A percentile compares a stretch with the other conserved stretches of the same genome.
Evolutionary conservation across 129 eudicot genomes (phyloP).

Genomic region (Logfia minima): DNA sequence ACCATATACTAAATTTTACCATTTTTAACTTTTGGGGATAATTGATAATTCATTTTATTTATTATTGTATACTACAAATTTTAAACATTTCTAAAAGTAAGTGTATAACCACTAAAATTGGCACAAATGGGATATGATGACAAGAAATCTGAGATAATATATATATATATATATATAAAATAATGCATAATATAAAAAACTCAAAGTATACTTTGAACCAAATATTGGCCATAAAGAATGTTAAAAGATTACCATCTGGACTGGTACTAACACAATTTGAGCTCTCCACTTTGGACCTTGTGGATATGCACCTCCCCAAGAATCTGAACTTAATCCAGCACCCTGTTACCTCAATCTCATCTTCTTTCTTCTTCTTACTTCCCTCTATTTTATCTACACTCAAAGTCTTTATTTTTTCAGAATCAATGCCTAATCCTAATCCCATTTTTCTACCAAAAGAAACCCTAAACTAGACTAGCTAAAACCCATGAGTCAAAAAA

Average conservation of each 20-base stretch:
- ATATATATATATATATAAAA: background rate
- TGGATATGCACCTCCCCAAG: constrained; percentile 63
- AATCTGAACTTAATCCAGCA: constrained; percentile 68
- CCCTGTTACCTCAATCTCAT: constrained; percentile 39
- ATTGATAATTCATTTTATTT: background rate
- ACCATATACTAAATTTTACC: background rate
- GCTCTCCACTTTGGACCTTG: constrained; percentile 61
- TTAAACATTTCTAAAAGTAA: background rate
- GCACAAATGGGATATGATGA: constrained; percentile 21
- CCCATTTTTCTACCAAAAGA: constrained; percentile 43
- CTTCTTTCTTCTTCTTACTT: constrained; percentile 46
- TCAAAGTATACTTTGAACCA: background rate
- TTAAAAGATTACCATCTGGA: constrained; percentile 48
- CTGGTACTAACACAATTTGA: constrained; percentile 49
- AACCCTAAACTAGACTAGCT: constrained; percentile 19
- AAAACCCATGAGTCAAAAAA: constrained; percentile 6
- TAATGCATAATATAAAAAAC: background rate
- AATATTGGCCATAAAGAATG: background rate
- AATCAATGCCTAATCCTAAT: constrained; percentile 39
- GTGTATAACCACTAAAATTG: background rate
- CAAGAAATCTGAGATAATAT: constrained; percentile 12
- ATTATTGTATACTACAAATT: background rate
- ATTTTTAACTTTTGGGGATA: background rate
- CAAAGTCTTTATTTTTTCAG: constrained; percentile 33
- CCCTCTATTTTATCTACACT: constrained; percentile 33